phyloP scores from a whole-genome alignment of 176 grass and related monocot species.

The Zoysia japonica region DNA sequence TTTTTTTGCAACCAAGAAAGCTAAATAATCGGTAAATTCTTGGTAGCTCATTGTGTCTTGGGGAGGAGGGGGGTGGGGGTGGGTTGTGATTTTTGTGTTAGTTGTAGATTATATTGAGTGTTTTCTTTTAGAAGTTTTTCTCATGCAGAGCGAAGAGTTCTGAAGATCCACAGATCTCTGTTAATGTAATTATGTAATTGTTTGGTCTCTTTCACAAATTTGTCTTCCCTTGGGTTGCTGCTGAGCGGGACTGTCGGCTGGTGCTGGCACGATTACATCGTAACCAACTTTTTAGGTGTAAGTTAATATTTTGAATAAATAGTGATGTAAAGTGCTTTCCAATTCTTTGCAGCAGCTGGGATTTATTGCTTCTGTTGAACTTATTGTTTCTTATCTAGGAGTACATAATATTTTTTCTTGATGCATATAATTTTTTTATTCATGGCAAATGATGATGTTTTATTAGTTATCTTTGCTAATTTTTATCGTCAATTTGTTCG shows the following conservation, averaged over 20 bases:
- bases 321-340: background rate
- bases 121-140: background rate
- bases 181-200: conserved; percentile 57
- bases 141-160: background rate
- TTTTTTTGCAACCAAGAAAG: conserved; percentile 3
- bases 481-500: too few relatives aligned
- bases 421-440: too few relatives aligned
- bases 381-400: too few relatives aligned
- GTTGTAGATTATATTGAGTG: background rate
- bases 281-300: conserved; percentile 32
- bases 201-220: conserved; percentile 31
- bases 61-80: too few relatives aligned
- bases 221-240: conserved; percentile 10
- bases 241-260: background rate
- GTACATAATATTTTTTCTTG: too few relatives aligned
- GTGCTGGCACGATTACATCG: background rate
- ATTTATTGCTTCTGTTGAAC: too few relatives aligned
- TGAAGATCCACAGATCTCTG: conserved; percentile 10
- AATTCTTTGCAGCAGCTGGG: too few relatives aligned
- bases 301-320: conserved; percentile 31
- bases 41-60: background rate
- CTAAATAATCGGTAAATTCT: conserved; percentile 16
- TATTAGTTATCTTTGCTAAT: too few relatives aligned
- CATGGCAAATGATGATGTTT: too few relatives aligned
- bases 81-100: background rate